These are phyloP conservation scores for Diaporthe capsici DNA, from an alignment of 2,329 filamentous ascomycete species.

Conservation along the genomic window DNA sequence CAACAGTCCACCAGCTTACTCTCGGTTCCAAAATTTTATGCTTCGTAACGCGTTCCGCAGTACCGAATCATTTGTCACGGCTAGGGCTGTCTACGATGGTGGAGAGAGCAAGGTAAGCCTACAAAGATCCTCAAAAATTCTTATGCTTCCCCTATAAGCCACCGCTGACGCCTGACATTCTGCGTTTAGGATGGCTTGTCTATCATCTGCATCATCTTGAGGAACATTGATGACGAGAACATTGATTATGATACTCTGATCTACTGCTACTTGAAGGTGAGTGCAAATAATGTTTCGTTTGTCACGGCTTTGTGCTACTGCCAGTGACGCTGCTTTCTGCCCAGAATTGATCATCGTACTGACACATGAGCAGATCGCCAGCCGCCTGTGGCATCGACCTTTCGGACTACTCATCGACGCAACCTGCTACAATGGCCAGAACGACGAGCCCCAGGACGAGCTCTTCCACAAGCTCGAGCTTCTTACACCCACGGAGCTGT, in stretches of 20 bases:
- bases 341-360: background rate
- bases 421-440: slow-evolving; percentile 78
- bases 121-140: background rate
- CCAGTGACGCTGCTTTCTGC: background rate
- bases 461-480: slow-evolving; percentile 75
- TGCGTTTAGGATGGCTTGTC: slow-evolving; percentile 71
- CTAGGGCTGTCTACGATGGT: slow-evolving; percentile 77
- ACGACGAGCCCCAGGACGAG: slow-evolving; percentile 73
- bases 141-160: background rate
- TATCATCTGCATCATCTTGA: slow-evolving; percentile 77
- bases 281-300: slow-evolving; percentile 35
- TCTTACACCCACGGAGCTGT: slow-evolving; percentile 73
- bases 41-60: slow-evolving; percentile 76
- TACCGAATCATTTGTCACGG: slow-evolving; percentile 74
- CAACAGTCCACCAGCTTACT: slow-evolving; percentile 75
- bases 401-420: slow-evolving; percentile 79
- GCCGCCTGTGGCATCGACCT: slow-evolving; percentile 77
- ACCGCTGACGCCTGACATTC: slow-evolving; percentile 26
- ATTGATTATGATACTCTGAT: slow-evolving; percentile 77
- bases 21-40: slow-evolving; percentile 81
- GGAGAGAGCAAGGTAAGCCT: slow-evolving; percentile 74
- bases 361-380: slow-evolving; percentile 68
- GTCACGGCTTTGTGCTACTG: background rate
- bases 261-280: slow-evolving; percentile 77
- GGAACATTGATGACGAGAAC: slow-evolving; percentile 75